phyloP scores from a whole-genome alignment of 163 green algal genomes.

The Scenedesmus sp. region DNA sequence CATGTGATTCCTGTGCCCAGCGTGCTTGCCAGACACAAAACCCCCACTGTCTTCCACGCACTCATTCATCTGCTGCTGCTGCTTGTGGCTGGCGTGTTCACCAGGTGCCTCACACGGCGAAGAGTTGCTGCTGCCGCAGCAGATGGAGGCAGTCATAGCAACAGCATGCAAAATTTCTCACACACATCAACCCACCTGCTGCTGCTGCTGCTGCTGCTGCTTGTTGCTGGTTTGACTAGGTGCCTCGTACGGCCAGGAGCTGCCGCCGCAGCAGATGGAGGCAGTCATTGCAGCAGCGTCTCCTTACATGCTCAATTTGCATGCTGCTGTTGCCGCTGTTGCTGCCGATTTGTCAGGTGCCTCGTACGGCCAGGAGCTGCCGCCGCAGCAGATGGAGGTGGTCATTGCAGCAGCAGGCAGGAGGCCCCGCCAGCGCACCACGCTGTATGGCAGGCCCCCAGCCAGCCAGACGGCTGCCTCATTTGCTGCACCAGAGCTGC shows the following conservation, averaged over 20 bases:
- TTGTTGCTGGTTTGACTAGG: background rate
- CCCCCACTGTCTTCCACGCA: no score
- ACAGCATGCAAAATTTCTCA: background rate
- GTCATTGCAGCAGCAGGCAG: slow-evolving; percentile 78
- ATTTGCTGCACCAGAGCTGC: slow-evolving; percentile 44
- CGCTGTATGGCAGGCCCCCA: slow-evolving; percentile 66
- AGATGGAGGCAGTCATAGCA: background rate
- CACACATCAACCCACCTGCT: background rate
- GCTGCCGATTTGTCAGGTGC: slow-evolving; percentile 61
- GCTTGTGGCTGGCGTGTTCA: background rate
- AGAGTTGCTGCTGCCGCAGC: background rate
- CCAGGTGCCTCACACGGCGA: background rate
- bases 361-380: slow-evolving; percentile 82
- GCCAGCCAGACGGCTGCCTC: slow-evolving; percentile 33
- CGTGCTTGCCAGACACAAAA: no score
- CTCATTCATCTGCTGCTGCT: background rate
- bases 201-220: background rate
- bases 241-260: slow-evolving; percentile 80
- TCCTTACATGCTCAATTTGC: background rate
- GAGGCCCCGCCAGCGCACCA: slow-evolving; percentile 76
- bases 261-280: slow-evolving; percentile 76
- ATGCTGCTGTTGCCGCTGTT: background rate
- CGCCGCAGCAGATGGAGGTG: slow-evolving; percentile 73
- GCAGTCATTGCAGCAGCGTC: slow-evolving; percentile 63
- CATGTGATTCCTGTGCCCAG: no score